Evolutionary conservation across 345 rosid species (phyloP), one percentile per base, ranked within the genome.

Genomic region (Linum trigynum): DNA sequence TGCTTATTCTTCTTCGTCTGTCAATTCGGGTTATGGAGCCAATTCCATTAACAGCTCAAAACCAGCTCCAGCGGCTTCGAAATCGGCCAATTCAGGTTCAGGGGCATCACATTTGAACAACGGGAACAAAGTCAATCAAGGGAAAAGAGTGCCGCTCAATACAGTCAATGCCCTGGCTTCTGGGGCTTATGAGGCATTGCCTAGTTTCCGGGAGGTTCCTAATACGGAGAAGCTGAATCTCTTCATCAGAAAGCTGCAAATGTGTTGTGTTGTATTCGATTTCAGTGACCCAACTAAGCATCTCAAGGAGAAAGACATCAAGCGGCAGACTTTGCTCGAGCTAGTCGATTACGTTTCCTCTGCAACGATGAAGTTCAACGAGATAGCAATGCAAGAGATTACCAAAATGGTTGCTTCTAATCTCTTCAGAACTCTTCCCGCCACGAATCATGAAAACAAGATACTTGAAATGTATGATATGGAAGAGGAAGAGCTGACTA

Each of bases 281-380:
- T 57, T 57, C 37, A 57, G 38, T 32, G 61, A 57, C 12, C 61
- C 61, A 3, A 17, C 32, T 2, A 57, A 57, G 61, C 36, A 57
- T n/a, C 61, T 57, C 23, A 57, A 57, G 61, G 61, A 57, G 61
- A 57, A 57, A 12, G 61, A 57, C 38, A 23, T 57, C 7, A 57
- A 57, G 38, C 36, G 61, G 61, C 61, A 57, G 61, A 57, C 61
- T 7, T 57, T 57, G 37, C 38, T 57, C 9, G 61, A 57, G 61
- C 61, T 57, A 1, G 61, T 57, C 2, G 61, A 57, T 57, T 57
- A 57, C 38, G 11, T 57, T 17, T 37, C 61, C 9, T 17, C 61
- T 1, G 38, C 23, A 5, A 57, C 61, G 7, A 17, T 37, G 38
- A 57, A 57, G 61, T 57, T 57, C 61, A 57, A 23, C 7, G 61